phyloP scores from a whole-genome alignment of 805 yeast genomes.

The Ascoidea tarda region DNA sequence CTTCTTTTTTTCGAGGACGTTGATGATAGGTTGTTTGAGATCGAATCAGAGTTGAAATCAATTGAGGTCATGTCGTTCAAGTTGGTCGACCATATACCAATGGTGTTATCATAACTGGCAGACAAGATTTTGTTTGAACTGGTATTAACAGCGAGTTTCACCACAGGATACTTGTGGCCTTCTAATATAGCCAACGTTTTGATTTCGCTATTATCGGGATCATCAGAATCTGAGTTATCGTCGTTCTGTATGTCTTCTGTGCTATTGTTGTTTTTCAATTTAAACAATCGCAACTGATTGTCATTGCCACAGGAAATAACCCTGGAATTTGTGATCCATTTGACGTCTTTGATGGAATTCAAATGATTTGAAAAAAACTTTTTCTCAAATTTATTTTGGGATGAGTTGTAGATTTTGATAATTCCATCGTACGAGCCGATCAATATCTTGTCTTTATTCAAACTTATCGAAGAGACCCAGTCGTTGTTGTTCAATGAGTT shows the following conservation, averaged over 20 bases:
- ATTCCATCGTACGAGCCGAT: constrained; percentile 93
- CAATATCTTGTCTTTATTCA: constrained; percentile 38
- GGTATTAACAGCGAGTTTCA: constrained; percentile 47
- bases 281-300: constrained; percentile 82
- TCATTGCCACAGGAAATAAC: constrained; percentile 82
- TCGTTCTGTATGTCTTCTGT: constrained; percentile 12
- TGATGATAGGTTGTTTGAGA: constrained; percentile 37
- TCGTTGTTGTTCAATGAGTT: constrained; percentile 87
- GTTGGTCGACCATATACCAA: constrained; percentile 83
- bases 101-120: constrained; percentile 65
- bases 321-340: constrained; percentile 64
- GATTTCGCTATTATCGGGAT: constrained; percentile 45
- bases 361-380: constrained; percentile 73
- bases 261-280: constrained; percentile 28
- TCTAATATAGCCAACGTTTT: constrained; percentile 74
- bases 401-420: constrained; percentile 74
- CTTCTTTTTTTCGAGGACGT: constrained; percentile 84
- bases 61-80: constrained; percentile 70
- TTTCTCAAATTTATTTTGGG: constrained; percentile 58
- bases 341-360: constrained; percentile 72
- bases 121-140: constrained; percentile 55
- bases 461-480: constrained; percentile 76
- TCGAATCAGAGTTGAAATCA: constrained; percentile 25
- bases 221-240: constrained; percentile 22
- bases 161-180: constrained; percentile 87